Evolutionary conservation across 2,329 filamentous ascomycete genomes (phyloP), one percentile per base, ranked within the genome.

Genomic region (Aspergillus ochraceoroseus): DNA sequence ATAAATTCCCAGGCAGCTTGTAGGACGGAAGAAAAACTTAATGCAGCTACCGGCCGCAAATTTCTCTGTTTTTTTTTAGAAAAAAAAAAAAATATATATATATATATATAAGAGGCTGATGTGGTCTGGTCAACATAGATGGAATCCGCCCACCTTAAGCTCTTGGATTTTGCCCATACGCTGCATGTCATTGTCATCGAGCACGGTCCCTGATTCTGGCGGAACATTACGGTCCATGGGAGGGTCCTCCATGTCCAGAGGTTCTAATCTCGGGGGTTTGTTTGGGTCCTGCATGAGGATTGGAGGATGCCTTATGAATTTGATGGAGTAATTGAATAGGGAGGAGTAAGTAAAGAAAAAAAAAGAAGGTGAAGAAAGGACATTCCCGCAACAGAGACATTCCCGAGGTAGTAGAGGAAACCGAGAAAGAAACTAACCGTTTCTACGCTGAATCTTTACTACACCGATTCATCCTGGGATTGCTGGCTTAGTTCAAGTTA

Each of bases 1-100:
- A 63, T 48, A 49, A 56, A 63, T 38, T 63, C 59, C 61, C 61
- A 64, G 0, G 61, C 63, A 5, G 59, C 60, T 33, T 62, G 59
- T 11, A 63, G 33, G n/a, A 63, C 55, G 0, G 60, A 57, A 9
- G 61, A 53, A 43, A 63, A 63, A 36, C 59, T 63, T 7, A 63
- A 43, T 6, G 61, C 61, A 4, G 61, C 57, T 4, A 63, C 25
- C 4, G 59, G 59, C 22, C 57, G 57, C 28, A 62, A 43, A 17
- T 59, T 60, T 48, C 61, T 52, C 61, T 64, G n/a, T n/a, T n/a
- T n/a, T n/a, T n/a, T n/a, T n/a, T n/a, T n/a, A n/a, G n/a, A n/a
- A n/a, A n/a, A n/a, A n/a, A n/a, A n/a, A n/a, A n/a, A n/a, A n/a
- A n/a, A n/a, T n/a, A n/a, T n/a, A n/a, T n/a, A n/a, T n/a, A n/a